phyloP scores from a whole-genome alignment of 225 moss, liverwort and hornwort genomes.

The Polytrichum formosum region DNA sequence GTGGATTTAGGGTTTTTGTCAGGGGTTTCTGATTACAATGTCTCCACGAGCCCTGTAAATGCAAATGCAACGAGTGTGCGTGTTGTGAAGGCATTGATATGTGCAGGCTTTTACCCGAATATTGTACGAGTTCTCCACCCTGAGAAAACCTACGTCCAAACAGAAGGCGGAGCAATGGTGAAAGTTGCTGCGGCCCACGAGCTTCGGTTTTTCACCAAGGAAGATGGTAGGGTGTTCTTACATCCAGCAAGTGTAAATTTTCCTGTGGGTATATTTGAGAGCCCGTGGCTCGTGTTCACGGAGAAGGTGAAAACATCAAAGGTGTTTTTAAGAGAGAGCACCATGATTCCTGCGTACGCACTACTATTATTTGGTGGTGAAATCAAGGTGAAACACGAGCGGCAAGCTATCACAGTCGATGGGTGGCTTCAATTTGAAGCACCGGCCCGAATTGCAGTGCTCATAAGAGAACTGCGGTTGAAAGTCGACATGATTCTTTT shows the following conservation, averaged over 20 bases:
- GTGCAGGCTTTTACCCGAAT: slow-evolving; percentile 83
- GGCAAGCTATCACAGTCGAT: slow-evolving; percentile 65
- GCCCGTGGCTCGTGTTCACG: slow-evolving; percentile 73
- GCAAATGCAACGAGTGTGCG: slow-evolving; percentile 52
- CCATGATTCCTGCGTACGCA: slow-evolving; percentile 75
- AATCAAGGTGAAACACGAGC: slow-evolving; percentile 73
- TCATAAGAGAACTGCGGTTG: slow-evolving; percentile 64
- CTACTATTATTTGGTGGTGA: slow-evolving; percentile 72
- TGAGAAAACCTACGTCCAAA: slow-evolving; percentile 71
- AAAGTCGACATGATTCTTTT: slow-evolving; percentile 65
- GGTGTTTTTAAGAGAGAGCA: slow-evolving; percentile 68
- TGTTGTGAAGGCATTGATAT: slow-evolving; percentile 77
- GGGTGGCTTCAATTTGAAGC: slow-evolving; percentile 83
- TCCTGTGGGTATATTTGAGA: slow-evolving; percentile 57
- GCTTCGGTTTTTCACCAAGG: slow-evolving; percentile 73
- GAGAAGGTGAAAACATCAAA: slow-evolving; percentile 81
- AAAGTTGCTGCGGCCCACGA: slow-evolving; percentile 71
- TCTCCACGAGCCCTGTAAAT: slow-evolving; percentile 24
- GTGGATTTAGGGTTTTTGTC: slow-evolving; percentile 67
- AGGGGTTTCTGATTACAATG: slow-evolving; percentile 20
- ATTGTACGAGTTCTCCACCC: slow-evolving; percentile 72
- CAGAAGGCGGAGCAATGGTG: slow-evolving; percentile 69
- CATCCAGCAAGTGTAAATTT: slow-evolving; percentile 77
- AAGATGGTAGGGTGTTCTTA: slow-evolving; percentile 71
- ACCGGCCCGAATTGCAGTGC: slow-evolving; percentile 73